A percentile compares a stretch with the other conserved stretches of the same genome.
Evolutionary conservation across 257 asterid genomes (phyloP).

Genomic region (Solanum okadae): DNA sequence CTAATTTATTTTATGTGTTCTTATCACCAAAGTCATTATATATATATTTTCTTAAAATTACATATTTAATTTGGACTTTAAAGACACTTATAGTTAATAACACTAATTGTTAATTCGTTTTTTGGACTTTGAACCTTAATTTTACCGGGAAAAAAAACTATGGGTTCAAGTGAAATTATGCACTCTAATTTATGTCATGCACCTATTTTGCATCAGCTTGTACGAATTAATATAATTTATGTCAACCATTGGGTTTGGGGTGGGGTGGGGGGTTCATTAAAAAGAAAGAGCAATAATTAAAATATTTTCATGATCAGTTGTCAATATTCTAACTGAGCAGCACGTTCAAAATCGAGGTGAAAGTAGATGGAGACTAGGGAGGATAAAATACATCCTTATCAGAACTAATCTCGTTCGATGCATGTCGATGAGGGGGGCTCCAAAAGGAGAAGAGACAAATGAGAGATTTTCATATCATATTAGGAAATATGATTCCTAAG

Average conservation of each 20-base stretch:
- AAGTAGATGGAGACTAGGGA: too few relatives aligned
- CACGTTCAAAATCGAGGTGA: neutral
- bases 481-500: neutral
- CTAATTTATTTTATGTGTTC: too few relatives aligned
- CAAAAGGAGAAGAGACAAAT: neutral
- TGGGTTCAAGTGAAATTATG: neutral
- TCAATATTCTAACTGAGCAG: neutral
- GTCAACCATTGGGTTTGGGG: neutral
- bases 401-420: accelerated
- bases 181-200: too few relatives aligned
- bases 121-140: neutral
- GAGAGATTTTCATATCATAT: neutral
- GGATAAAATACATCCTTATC: too few relatives aligned
- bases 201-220: too few relatives aligned
- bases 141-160: too few relatives aligned
- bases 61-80: neutral
- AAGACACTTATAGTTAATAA: too few relatives aligned
- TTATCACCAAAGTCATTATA: neutral
- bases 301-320: neutral
- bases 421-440: neutral
- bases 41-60: neutral
- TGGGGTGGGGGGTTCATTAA: neutral
- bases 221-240: too few relatives aligned
- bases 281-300: neutral
- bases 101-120: too few relatives aligned